phyloP scores from a whole-genome alignment of 1,139 yeast genomes.

The Keqinozyma sinolaborantium region DNA sequence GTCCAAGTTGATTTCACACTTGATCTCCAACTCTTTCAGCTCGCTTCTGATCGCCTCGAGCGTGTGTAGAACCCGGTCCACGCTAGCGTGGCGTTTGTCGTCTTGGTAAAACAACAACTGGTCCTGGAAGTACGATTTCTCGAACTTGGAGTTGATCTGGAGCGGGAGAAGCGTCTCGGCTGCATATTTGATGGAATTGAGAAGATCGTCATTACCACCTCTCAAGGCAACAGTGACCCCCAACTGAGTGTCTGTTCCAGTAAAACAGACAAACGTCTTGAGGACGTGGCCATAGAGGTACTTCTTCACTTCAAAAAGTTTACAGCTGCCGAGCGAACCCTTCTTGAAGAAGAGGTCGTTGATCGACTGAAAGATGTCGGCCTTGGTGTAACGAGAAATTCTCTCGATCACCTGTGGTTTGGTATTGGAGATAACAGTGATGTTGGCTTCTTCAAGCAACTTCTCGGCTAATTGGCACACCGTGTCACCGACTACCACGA shows the following conservation, averaged over 20 bases:
- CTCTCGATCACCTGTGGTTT: constrained; percentile 83
- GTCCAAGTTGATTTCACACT: constrained; percentile 19
- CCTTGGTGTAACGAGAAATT: constrained; percentile 74
- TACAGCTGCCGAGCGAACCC: constrained; percentile 70
- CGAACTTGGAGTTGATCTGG: constrained; percentile 73
- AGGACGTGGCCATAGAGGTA: constrained; percentile 52
- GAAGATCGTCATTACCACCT: constrained; percentile 61
- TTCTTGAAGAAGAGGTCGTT: constrained; percentile 47
- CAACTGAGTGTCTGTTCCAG: constrained; percentile 68
- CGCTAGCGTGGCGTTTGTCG: constrained; percentile 11
- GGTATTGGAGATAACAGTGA: constrained; percentile 74
- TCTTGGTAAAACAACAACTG: constrained; percentile 39
- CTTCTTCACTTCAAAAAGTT: constrained; percentile 64
- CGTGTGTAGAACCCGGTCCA: constrained; percentile 4
- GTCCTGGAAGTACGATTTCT: constrained; percentile 76
- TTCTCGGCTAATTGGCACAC: constrained; percentile 82
- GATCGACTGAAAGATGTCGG: constrained; percentile 63
- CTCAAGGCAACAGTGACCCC: constrained; percentile 85
- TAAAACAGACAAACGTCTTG: constrained; percentile 72
- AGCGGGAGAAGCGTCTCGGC: constrained; percentile 79
- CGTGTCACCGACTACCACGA: constrained; percentile 75
- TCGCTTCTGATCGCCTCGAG: constrained; percentile 12
- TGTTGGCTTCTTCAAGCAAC: constrained; percentile 67
- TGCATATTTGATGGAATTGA: constrained; percentile 71
- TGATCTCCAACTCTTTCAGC: constrained; percentile 4